These are phyloP conservation scores for Myrmaecium sp. DNA, from an alignment of 2,329 filamentous ascomycete genomes.

Conservation along the genomic window DNA sequence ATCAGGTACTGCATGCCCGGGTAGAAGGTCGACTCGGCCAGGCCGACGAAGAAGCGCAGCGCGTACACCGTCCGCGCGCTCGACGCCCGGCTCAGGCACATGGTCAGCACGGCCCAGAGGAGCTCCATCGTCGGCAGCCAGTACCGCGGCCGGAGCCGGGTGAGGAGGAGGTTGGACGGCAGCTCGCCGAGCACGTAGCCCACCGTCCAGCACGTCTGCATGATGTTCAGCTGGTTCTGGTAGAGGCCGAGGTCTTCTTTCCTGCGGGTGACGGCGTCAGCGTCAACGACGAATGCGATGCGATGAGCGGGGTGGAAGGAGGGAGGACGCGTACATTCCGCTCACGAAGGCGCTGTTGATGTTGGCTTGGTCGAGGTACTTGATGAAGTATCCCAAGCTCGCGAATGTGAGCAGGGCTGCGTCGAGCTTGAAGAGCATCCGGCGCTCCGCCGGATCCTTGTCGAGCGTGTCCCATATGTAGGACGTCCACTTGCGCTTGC, in stretches of 20 bases:
- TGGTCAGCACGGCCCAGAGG: constrained; percentile 32
- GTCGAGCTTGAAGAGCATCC: constrained; percentile 13
- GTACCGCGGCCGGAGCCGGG: constrained; percentile 27
- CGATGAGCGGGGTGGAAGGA: constrained; percentile 2
- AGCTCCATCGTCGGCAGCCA: constrained; percentile 34
- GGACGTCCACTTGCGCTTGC: too few species aligned
- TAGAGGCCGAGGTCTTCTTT: constrained; percentile 36
- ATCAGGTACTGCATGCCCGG: constrained; percentile 36
- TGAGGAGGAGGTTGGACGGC: constrained; percentile 35
- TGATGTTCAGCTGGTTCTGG: constrained; percentile 38
- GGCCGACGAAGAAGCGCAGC: constrained; percentile 32
- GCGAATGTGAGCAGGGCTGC: constrained; percentile 31
- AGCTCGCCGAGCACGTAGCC: constrained; percentile 41
- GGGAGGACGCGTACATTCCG: constrained; percentile 12
- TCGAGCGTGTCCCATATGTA: constrained; percentile 11
- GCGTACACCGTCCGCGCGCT: constrained; percentile 28
- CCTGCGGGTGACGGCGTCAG: constrained; percentile 14
- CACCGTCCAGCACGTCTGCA: constrained; percentile 40
- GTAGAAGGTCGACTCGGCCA: constrained; percentile 34
- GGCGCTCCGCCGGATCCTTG: constrained; percentile 9
- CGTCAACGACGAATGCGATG: background rate
- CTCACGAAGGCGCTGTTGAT: constrained; percentile 18
- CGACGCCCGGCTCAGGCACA: constrained; percentile 24
- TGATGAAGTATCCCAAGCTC: constrained; percentile 18
- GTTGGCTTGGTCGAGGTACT: constrained; percentile 30